These are phyloP conservation scores for Nicotiana tomentosiformis DNA, from an alignment of 257 asterid genomes.

Conservation along the genomic window DNA sequence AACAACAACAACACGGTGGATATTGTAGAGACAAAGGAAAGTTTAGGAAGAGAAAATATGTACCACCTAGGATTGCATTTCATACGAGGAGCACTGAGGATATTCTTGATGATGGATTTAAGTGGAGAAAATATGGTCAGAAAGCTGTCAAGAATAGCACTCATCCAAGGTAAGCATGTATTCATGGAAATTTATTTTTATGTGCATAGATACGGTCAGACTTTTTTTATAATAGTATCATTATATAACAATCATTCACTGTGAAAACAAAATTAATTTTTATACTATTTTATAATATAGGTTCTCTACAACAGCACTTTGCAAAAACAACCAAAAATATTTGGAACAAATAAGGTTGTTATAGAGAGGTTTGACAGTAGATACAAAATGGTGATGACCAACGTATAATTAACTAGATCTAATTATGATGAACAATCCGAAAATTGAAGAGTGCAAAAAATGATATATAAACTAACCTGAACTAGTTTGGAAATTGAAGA, in stretches of 20 bases:
- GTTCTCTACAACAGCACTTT: too few relatives aligned
- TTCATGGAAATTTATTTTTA: neutral
- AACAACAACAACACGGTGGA: neutral
- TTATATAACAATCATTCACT: too few relatives aligned
- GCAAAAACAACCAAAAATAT: accelerated
- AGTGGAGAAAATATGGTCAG: constrained; percentile 96
- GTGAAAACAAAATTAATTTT: too few relatives aligned
- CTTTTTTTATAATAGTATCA: too few relatives aligned
- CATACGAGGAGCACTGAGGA: constrained; percentile 85
- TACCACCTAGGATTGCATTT: constrained; percentile 77
- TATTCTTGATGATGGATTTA: constrained; percentile 90
- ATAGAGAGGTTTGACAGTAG: too few relatives aligned
- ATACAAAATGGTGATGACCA: neutral
- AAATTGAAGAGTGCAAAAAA: neutral
- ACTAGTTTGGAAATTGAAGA: neutral
- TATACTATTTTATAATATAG: too few relatives aligned
- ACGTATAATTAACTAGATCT: neutral
- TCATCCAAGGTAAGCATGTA: constrained; percentile 63
- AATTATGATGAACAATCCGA: neutral
- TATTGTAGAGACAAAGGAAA: constrained; percentile 23
- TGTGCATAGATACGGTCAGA: too few relatives aligned
- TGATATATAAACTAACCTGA: neutral
- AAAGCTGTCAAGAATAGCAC: constrained; percentile 73
- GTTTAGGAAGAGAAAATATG: constrained; percentile 43
- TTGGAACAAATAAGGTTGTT: too few relatives aligned